Conservation (phyloP, 768 basidiomycete species). For the Lepiota brunneoincarnata region DNA sequence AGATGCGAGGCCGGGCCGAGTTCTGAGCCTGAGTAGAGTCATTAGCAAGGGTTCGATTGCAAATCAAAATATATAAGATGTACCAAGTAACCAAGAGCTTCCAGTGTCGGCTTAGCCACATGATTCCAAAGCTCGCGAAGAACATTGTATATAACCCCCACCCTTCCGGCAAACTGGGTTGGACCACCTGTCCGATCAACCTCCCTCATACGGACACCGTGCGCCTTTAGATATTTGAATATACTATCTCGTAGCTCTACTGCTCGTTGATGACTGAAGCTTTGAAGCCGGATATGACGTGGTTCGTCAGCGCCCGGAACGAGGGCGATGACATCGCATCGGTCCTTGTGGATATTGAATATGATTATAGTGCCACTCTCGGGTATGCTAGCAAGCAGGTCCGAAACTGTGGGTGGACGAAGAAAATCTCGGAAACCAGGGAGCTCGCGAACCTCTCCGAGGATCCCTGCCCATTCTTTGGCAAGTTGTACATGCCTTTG, state of each 20-base stretch:
- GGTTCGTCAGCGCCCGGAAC: not conserved
- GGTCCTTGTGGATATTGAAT: slow-evolving; percentile 1
- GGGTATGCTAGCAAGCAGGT: not conserved
- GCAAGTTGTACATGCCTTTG: not conserved
- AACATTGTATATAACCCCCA: not conserved
- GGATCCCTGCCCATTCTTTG: not conserved
- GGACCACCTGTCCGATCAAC: too few relatives aligned
- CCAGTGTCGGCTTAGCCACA: slow-evolving; percentile 1
- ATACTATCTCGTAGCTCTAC: too few relatives aligned
- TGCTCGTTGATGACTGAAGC: too few relatives aligned
- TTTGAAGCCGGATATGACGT: slow-evolving; percentile 10
- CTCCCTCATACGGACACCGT: too few relatives aligned
- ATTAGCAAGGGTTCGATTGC: too few relatives aligned
- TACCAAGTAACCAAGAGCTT: not conserved
- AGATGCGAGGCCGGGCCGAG: too few relatives aligned
- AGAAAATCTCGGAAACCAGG: slow-evolving; percentile 1
- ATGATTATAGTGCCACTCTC: slow-evolving; percentile 4
- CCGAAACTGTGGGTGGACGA: not conserved
- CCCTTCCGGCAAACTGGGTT: too few relatives aligned
- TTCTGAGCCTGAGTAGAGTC: too few relatives aligned
- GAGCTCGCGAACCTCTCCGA: not conserved
- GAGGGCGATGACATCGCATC: slow-evolving; percentile 13
- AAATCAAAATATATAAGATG: too few relatives aligned
- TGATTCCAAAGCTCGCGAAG: not conserved
- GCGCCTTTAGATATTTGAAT: too few relatives aligned